Evolutionary conservation across 2,329 filamentous ascomycete species (phyloP), one percentile per base, ranked within the genome.

Genomic region (Venturiaceae sp.): DNA sequence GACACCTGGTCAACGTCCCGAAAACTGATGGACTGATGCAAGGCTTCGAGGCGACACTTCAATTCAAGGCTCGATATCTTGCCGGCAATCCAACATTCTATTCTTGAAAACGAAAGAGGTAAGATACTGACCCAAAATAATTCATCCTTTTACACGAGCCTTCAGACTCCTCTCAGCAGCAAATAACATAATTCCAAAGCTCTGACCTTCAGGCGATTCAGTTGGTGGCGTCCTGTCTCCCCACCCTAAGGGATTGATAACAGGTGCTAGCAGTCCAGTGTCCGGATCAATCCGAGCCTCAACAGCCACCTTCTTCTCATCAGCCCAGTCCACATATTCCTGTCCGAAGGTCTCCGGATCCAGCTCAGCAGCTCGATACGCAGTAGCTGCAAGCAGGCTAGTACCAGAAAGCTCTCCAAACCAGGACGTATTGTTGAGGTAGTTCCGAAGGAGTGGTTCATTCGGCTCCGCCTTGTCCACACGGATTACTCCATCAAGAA

Each of bases 391-490:
- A 21, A 80, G 62, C 23, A 80, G 62, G 3, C 75, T 68, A 4
- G 77, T 81, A 13, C 77, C 78, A 11, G 76, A 73, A 5, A 75
- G 73, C 64, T 81, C 78, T 2, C 72, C 75, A 63, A 74, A 78
- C 73, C 74, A 78, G 7, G 58, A 66, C 14, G 65, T 64, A 44
- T 77, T 71, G 54, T 75, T 71, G 26, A 80, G 67, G 60, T 79
- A 78, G 61, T 80, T 80, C 23, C 73, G 67, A 47, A 80, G 62
- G 5, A 79, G 67, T 33, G 73, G 73, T 2, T 66, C 65, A 5
- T 63, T 63, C 23, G 21, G 41, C 9, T 47, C 41, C n/a, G 32
- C 52, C 23, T 73, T 71, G 14, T 63, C 64, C 34, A 61, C 62
- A 34, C 41, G 39, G 6, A 70, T 71, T 16, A 63, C 68, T 9